Percentiles rank a stretch among this genome's conserved stretches.
Conservation (phyloP, 768 basidiomycete species). For the Boletus speciosus region DNA sequence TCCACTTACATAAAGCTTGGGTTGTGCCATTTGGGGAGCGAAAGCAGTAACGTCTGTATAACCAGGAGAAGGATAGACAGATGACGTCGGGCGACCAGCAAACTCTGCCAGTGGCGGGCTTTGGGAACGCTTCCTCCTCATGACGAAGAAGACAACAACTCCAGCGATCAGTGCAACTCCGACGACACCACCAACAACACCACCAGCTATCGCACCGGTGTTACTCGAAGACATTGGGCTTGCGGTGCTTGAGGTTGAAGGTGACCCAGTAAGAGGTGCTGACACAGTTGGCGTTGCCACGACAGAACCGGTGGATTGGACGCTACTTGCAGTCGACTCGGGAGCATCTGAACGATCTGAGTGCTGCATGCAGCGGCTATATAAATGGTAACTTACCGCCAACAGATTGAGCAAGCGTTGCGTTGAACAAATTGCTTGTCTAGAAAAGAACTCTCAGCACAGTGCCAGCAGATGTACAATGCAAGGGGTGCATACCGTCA, state of each 20-base stretch:
- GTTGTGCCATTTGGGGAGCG: constrained; percentile 19
- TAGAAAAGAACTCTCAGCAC: constrained; percentile 16
- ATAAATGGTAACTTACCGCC: constrained; percentile 19
- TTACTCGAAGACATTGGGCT: constrained; percentile 18
- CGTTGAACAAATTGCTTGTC: constrained; percentile 39
- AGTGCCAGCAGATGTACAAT: not conserved
- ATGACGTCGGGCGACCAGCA: not conserved
- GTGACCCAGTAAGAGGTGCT: constrained; percentile 11
- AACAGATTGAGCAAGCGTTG: constrained; percentile 33
- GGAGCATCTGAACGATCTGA: constrained; percentile 32
- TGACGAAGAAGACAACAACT: constrained; percentile 38
- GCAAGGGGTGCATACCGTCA: constrained; percentile 36
- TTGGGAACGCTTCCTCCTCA: constrained; percentile 27
- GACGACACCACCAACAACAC: constrained; percentile 64
- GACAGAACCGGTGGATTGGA: constrained; percentile 25
- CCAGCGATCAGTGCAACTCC: constrained; percentile 42
- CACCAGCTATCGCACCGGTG: constrained; percentile 57
- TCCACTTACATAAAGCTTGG: constrained; percentile 29
- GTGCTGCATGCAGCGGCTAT: not conserved
- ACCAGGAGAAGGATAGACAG: not conserved
- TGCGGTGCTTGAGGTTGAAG: constrained; percentile 7
- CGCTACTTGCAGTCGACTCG: constrained; percentile 41
- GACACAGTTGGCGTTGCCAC: constrained; percentile 11
- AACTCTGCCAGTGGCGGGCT: constrained; percentile 17
- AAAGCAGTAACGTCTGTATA: constrained; percentile 13